Evolutionary conservation across 768 basidiomycete genomes (phyloP), one percentile per base, ranked within the genome.

Genomic region (Myochromella boudieri): DNA sequence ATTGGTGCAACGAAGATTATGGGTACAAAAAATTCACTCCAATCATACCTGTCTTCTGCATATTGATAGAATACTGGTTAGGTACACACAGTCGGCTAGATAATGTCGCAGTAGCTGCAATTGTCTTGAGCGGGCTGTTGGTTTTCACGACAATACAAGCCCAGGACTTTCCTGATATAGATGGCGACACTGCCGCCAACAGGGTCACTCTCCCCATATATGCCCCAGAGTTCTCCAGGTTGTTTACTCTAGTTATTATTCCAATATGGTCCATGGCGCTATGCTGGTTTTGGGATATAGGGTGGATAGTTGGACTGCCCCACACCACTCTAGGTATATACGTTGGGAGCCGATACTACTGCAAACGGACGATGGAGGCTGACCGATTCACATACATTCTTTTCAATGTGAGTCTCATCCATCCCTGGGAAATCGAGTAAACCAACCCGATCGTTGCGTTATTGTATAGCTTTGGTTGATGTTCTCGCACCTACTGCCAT

Each of bases 71-170:
- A n/a, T n/a, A n/a, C n/a, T n/a, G n/a, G n/a, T n/a, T n/a, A 46
- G 44, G 38, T 4, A 17, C 15, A 21, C 28, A 39, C 20, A n/a
- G 11, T 8, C 6, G 14, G 14, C 37, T 56, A 29, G 52, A 61
- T 32, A 26, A 12, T 7, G 47, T 37, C 10, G 40, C 53, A 2
- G 15, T 55, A 7, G 12, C 18, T n/a, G 53, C 60, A 14, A 42
- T 61, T 9, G 7, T 50, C 5, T 40, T 41, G 32, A 63, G 57
- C 39, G 44, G 21, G 29, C 50, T 56, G 14, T 57, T 75, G 10
- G 68, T 76, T 25, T 54, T 70, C 12, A 74, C 76, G 0, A 78
- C 76, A 3, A 70, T 76, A 9, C 75, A 77, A 17, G 68, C 72
- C 0, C 63, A 64, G 56, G 77, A 78, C 46, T 78, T 73, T 47